Conservation (phyloP, 2,329 filamentous ascomycete genomes). For the Corinectria fuckeliana region DNA sequence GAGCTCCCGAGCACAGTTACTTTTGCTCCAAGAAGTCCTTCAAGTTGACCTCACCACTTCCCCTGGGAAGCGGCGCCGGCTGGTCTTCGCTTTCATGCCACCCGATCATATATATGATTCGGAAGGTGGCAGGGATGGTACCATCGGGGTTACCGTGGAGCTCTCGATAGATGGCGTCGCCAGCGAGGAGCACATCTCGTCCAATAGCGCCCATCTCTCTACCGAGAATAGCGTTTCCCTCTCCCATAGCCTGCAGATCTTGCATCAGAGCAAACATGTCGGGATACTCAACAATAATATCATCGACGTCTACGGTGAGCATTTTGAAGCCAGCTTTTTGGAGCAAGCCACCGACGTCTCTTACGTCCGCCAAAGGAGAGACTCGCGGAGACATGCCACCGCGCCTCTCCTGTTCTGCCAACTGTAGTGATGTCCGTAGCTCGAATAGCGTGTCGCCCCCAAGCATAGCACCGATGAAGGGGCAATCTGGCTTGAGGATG, state of each 20-base stretch:
- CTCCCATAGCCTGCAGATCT: slow-evolving; percentile 95
- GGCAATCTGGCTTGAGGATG: slow-evolving; percentile 85
- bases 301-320: slow-evolving; percentile 95
- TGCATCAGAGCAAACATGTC: slow-evolving; percentile 89
- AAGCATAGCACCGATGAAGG: slow-evolving; percentile 95
- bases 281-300: slow-evolving; percentile 95
- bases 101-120: slow-evolving; percentile 98
- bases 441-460: slow-evolving; percentile 95
- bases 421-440: slow-evolving; percentile 88
- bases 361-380: slow-evolving; percentile 89
- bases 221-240: slow-evolving; percentile 87
- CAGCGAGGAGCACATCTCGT: slow-evolving; percentile 84
- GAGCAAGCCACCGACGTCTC: slow-evolving; percentile 87
- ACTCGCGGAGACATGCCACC: slow-evolving; percentile 93
- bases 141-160: slow-evolving; percentile 84
- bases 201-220: slow-evolving; percentile 80
- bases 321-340: slow-evolving; percentile 92
- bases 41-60: slow-evolving; percentile 85
- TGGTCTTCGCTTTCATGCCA: slow-evolving; percentile 89
- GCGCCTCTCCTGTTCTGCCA: slow-evolving; percentile 87
- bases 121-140: slow-evolving; percentile 85
- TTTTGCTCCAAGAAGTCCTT: slow-evolving; percentile 75
- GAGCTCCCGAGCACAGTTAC: slow-evolving; percentile 28
- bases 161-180: slow-evolving; percentile 85
- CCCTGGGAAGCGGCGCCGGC: slow-evolving; percentile 78